phyloP scores from a whole-genome alignment of 495 filamentous ascomycete species.

The Aspergillus diversus region DNA sequence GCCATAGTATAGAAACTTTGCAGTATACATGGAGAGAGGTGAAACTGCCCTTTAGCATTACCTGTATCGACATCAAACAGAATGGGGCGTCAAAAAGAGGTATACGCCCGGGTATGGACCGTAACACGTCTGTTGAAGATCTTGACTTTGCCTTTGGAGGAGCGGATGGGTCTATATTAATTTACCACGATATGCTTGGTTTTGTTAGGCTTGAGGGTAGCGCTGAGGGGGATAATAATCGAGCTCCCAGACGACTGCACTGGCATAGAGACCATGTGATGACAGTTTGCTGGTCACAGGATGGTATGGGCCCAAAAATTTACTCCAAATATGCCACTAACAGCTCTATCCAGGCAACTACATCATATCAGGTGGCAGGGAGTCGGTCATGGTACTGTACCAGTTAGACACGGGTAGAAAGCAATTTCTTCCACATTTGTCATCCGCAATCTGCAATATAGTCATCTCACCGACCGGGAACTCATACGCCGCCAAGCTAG shows the following conservation, averaged over 20 bases:
- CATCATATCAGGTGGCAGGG: constrained; percentile 86
- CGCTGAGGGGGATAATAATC: constrained; percentile 44
- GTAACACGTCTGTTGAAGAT: constrained; percentile 32
- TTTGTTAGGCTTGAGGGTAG: constrained; percentile 51
- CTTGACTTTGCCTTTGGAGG: constrained; percentile 78
- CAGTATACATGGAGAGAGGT: constrained; percentile 58
- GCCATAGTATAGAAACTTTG: constrained; percentile 25
- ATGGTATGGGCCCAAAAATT: constrained; percentile 64
- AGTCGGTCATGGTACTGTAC: constrained; percentile 93
- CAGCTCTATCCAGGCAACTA: constrained; percentile 73
- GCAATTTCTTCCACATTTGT: constrained; percentile 85
- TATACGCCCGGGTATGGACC: constrained; percentile 30
- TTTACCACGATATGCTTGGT: constrained; percentile 73
- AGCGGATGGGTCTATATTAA: constrained; percentile 69
- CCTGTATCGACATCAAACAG: constrained; percentile 39
- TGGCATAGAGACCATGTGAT: constrained; percentile 89
- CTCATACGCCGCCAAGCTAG: constrained; percentile 79
- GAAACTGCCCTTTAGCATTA: constrained; percentile 36
- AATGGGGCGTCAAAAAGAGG: constrained; percentile 28
- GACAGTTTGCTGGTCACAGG: constrained; percentile 82
- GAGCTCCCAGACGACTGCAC: constrained; percentile 62
- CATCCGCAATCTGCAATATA: constrained; percentile 78
- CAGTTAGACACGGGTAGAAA: constrained; percentile 83
- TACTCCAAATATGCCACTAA: constrained; percentile 15
- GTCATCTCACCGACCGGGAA: constrained; percentile 77